Percentiles rank a stretch among this genome's conserved stretches.
Evolutionary conservation across 1,139 yeast genomes (phyloP).

Genomic region (Geotrichum restrictum): DNA sequence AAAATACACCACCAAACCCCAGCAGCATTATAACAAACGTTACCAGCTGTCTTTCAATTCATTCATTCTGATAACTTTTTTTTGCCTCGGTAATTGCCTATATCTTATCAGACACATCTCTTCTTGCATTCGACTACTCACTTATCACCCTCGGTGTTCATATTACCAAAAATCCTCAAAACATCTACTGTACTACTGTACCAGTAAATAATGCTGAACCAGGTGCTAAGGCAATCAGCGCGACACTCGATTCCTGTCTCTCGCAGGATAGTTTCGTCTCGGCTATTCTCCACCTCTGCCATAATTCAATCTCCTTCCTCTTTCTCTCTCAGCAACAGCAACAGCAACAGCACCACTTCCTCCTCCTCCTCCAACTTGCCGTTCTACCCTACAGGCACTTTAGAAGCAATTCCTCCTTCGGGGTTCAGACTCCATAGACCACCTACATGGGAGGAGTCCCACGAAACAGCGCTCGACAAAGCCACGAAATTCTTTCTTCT

Average conservation of each 20-base stretch:
- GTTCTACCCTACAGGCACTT: constrained; percentile 27
- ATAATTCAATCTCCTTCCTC: constrained; percentile 1
- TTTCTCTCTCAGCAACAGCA: constrained; percentile 17
- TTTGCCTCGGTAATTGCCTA: too few species aligned
- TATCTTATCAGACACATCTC: too few species aligned
- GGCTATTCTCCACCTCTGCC: background rate
- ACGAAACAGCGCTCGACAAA: constrained; percentile 74
- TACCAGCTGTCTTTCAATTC: too few species aligned
- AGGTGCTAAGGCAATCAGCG: background rate
- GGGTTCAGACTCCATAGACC: constrained; percentile 75
- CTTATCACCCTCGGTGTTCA: too few species aligned
- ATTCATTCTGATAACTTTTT: too few species aligned
- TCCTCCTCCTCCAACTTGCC: too few species aligned
- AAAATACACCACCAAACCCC: too few species aligned
- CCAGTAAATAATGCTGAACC: background rate
- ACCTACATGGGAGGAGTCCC: constrained; percentile 74
- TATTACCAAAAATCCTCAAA: too few species aligned
- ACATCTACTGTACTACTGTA: too few species aligned
- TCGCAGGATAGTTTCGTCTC: background rate
- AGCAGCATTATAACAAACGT: too few species aligned
- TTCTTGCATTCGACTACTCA: too few species aligned
- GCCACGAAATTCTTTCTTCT: constrained; percentile 80
- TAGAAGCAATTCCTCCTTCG: constrained; percentile 47
- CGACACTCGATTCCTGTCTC: background rate
- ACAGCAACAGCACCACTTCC: background rate